phyloP scores from a whole-genome alignment of 441 rosid genomes.

The Dalechampia spathulata region DNA sequence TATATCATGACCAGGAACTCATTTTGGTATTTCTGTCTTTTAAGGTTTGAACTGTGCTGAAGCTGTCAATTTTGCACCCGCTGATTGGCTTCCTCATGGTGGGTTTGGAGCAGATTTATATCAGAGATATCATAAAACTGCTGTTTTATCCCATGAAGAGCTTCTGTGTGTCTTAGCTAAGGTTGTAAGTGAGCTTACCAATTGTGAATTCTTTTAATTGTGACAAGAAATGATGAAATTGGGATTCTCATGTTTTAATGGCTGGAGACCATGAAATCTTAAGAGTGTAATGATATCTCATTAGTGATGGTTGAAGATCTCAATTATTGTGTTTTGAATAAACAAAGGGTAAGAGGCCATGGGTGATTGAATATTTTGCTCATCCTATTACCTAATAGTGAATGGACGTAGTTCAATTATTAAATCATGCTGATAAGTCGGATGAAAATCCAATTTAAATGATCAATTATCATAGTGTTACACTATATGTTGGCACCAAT shows the following conservation, averaged over 20 bases:
- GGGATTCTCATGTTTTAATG: not conserved
- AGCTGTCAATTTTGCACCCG: constrained; percentile 98
- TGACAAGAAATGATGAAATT: constrained; percentile 5
- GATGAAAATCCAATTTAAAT: not conserved
- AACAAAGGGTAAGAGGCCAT: too few species aligned
- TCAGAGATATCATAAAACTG: constrained; percentile 71
- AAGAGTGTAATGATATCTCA: not conserved
- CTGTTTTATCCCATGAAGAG: constrained; percentile 95
- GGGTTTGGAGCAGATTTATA: constrained; percentile 79
- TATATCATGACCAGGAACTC: constrained; percentile 2
- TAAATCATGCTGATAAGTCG: not conserved
- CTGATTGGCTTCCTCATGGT: constrained; percentile 98
- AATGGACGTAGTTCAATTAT: not conserved
- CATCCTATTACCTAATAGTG: not conserved
- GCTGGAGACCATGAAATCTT: not conserved
- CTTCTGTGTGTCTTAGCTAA: constrained; percentile 93
- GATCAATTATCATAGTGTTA: not conserved
- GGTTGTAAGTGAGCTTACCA: constrained; percentile 30
- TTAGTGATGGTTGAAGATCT: too few species aligned
- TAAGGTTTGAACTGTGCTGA: constrained; percentile 94
- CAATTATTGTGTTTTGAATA: too few species aligned
- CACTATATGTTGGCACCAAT: not conserved
- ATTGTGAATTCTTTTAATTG: not conserved
- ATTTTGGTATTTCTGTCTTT: constrained; percentile 13
- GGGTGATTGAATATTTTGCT: too few species aligned